phyloP scores from a whole-genome alignment of 2,329 filamentous ascomycete genomes.

The Rhexocercosporidium sp. region DNA sequence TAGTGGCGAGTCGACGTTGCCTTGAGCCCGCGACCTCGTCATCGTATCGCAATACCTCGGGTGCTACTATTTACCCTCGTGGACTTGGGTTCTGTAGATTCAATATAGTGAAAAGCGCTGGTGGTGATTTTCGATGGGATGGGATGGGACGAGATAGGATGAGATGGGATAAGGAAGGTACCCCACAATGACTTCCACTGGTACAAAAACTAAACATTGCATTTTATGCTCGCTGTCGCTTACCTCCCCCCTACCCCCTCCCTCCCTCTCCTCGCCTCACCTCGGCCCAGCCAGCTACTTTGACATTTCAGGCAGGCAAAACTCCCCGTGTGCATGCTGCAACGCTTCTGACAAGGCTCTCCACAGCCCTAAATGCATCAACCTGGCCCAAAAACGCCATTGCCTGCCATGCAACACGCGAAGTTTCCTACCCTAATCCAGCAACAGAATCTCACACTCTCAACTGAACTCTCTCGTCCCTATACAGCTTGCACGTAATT shows the following conservation, averaged over 20 bases:
- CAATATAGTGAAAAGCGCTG: too few species aligned
- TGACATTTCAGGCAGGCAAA: not conserved
- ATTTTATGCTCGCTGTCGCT: not conserved
- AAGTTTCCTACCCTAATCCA: not conserved
- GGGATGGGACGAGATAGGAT: too few species aligned
- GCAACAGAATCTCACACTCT: not conserved
- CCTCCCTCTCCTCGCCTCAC: too few species aligned
- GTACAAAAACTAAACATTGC: not conserved
- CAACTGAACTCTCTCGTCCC: not conserved
- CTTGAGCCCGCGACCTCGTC: not conserved
- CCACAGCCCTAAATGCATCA: not conserved
- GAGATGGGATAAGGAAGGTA: too few species aligned
- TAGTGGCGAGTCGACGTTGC: not conserved
- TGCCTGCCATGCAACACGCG: not conserved
- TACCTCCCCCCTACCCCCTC: too few species aligned
- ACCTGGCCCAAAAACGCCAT: not conserved
- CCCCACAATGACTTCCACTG: not conserved
- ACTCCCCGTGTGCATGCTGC: not conserved
- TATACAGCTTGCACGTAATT: conserved; percentile 69
- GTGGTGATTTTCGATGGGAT: too few species aligned
- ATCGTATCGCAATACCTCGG: not conserved
- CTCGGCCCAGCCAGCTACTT: not conserved
- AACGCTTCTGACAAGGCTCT: not conserved
- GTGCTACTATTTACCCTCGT: too few species aligned
- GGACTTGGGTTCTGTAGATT: too few species aligned